These are phyloP conservation scores for Dendrocalamus sinicus DNA, from an alignment of 176 grass and related monocot genomes.

Conservation along the genomic window DNA sequence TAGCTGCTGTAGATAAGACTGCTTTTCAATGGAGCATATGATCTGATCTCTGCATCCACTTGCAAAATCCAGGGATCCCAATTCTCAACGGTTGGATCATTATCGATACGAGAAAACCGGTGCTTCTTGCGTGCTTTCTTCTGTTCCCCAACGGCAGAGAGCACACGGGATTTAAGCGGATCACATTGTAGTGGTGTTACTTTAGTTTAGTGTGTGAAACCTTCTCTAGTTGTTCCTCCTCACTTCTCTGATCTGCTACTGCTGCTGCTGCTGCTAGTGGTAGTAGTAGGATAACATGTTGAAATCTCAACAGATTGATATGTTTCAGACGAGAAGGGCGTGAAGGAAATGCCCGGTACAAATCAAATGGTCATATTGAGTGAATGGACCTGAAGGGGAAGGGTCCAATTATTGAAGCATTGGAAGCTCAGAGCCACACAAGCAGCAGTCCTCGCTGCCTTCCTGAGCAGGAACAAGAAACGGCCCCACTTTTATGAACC, in stretches of 20 bases:
- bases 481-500: constrained; percentile 39
- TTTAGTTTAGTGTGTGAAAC: neutral
- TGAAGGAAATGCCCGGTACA: neutral
- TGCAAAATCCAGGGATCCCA: neutral
- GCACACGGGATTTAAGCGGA: neutral
- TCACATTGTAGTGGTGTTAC: neutral
- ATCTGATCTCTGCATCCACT: constrained; percentile 12
- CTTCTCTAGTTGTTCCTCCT: neutral
- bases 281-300: neutral
- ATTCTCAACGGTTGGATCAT: neutral
- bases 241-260: neutral
- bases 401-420: constrained; percentile 52
- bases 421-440: constrained; percentile 50
- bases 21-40: constrained; percentile 1
- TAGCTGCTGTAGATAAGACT: neutral
- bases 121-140: neutral
- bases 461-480: constrained; percentile 53
- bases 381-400: neutral
- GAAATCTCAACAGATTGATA: neutral
- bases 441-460: constrained; percentile 40
- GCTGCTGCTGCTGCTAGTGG: neutral
- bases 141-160: neutral
- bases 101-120: neutral
- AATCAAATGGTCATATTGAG: neutral
- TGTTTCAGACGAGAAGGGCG: neutral